Evolutionary conservation across 306 rosid genomes (phyloP), one percentile per base, ranked within the genome.

Genomic region (Mimosa bimucronata): DNA sequence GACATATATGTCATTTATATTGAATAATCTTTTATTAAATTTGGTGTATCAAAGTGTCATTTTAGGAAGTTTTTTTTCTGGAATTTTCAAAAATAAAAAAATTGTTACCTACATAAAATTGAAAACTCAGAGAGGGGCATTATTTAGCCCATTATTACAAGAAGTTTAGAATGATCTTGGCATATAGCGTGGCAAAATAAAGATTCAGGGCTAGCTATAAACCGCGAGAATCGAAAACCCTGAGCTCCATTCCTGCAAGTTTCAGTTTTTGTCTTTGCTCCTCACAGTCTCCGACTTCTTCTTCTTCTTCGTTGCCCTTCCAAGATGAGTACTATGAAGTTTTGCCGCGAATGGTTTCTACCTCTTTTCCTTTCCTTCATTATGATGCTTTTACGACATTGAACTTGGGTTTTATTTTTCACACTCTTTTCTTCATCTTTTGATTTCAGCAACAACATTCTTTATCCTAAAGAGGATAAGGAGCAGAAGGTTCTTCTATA

Each of bases 291-390:
- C 58, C 46, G 0, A 1, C 72, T 6, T 66, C 26, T 58, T 2
- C 37, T n/a, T n/a, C 28, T 66, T 70, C 29, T 18, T 9, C 58
- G 34, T 46, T 37, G 40, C 45, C 42, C 37, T 60, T 75, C 41
- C 83, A 95, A 91, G 74, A 92, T 95, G 99, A 91, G 97, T 88
- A 84, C 98, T 81, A 93, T 95, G 99, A 95, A 95, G 55, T 95
- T 95, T 87, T 95, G 99, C 89, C 97, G 98, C 73, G 98, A 95
- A 89, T 95, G 99, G 99, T 95, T 64, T 0, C 83, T 71, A 21
- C 67, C 48, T 53, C 23, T 25, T 75, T 26, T 71, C 81, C 37
- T 77, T 45, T 9, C 9, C 73, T 19, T 41, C 52, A 7, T 68
- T 41, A 68, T 4, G 2, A 68, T 38, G 62, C 69, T 52, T 40